Conservation (phyloP, 2,329 filamentous ascomycete species). For the Podosphaera xanthii region DNA sequence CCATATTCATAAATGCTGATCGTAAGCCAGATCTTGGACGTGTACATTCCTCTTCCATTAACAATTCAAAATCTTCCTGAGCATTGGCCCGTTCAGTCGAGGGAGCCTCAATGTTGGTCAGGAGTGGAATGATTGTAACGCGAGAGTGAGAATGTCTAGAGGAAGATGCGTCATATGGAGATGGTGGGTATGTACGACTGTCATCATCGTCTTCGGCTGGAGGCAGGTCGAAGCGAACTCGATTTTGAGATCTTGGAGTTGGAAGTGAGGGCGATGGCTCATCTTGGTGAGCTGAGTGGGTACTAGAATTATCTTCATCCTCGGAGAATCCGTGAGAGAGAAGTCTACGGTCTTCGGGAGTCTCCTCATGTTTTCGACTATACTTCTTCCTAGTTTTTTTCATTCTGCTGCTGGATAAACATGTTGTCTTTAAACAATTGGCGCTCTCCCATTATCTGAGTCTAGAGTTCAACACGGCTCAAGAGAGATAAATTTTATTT, state of each 20-base stretch:
- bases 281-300: slow-evolving; percentile 7
- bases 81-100: slow-evolving; percentile 41
- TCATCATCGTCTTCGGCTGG: slow-evolving; percentile 11
- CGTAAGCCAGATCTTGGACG: slow-evolving; percentile 68
- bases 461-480: too few species aligned
- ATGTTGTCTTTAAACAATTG: slow-evolving; percentile 13
- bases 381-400: slow-evolving; percentile 20
- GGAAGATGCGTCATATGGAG: slow-evolving; percentile 19
- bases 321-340: slow-evolving; percentile 15
- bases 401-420: slow-evolving; percentile 21
- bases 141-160: slow-evolving; percentile 14
- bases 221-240: slow-evolving; percentile 17
- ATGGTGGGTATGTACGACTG: slow-evolving; percentile 18
- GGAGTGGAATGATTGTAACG: slow-evolving; percentile 32
- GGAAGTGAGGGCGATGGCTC: too few species aligned
- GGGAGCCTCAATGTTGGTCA: slow-evolving; percentile 68
- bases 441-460: too few species aligned
- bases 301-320: slow-evolving; percentile 11
- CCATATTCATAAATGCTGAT: slow-evolving; percentile 98
- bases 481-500: too few species aligned
- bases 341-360: slow-evolving; percentile 18
- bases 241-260: slow-evolving; percentile 12
- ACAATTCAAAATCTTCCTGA: slow-evolving; percentile 21
- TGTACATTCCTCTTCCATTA: slow-evolving; percentile 28
- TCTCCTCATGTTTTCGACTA: slow-evolving; percentile 12